phyloP scores from a whole-genome alignment of 495 filamentous ascomycete species.

The Barbatosphaeria neglecta region DNA sequence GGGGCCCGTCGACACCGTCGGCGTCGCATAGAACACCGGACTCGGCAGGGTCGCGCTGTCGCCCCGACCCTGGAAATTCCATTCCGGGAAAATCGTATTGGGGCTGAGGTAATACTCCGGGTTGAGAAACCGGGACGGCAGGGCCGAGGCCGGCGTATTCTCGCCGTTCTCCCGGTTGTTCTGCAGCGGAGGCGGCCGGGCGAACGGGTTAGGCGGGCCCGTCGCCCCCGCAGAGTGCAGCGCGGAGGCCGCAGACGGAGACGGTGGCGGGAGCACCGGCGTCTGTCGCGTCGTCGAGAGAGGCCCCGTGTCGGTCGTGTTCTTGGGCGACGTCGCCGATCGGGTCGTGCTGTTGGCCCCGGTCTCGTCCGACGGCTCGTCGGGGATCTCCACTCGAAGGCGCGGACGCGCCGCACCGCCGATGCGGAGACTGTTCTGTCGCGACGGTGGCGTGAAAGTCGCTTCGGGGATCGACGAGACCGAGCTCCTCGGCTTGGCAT shows the following conservation, averaged over 20 bases:
- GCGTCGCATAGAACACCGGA: slow-evolving; percentile 84
- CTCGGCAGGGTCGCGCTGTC: slow-evolving; percentile 79
- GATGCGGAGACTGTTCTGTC: slow-evolving; percentile 56
- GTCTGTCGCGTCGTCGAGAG: slow-evolving; percentile 25
- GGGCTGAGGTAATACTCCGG: slow-evolving; percentile 78
- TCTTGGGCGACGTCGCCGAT: slow-evolving; percentile 55
- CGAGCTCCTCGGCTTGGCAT: slow-evolving; percentile 37
- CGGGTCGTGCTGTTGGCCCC: slow-evolving; percentile 64
- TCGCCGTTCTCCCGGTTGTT: slow-evolving; percentile 69
- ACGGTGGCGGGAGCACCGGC: slow-evolving; percentile 78
- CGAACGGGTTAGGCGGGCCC: slow-evolving; percentile 92
- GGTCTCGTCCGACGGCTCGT: slow-evolving; percentile 72
- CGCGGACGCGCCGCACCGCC: slow-evolving; percentile 59
- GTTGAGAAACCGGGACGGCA: slow-evolving; percentile 82
- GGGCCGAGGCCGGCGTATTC: slow-evolving; percentile 93
- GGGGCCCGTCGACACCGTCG: slow-evolving; percentile 59
- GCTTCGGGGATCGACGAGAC: slow-evolving; percentile 44
- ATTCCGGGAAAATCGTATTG: slow-evolving; percentile 84
- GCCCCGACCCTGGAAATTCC: slow-evolving; percentile 52
- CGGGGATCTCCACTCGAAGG: slow-evolving; percentile 88
- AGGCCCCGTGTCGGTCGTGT: slow-evolving; percentile 41
- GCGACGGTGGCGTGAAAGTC: slow-evolving; percentile 53
- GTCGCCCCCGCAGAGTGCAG: slow-evolving; percentile 84
- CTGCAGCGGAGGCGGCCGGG: slow-evolving; percentile 58
- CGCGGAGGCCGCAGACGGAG: slow-evolving; percentile 69